These are phyloP conservation scores for Rhododendron ovatum DNA, from an alignment of 148 eudicot species.

Conservation along the genomic window DNA sequence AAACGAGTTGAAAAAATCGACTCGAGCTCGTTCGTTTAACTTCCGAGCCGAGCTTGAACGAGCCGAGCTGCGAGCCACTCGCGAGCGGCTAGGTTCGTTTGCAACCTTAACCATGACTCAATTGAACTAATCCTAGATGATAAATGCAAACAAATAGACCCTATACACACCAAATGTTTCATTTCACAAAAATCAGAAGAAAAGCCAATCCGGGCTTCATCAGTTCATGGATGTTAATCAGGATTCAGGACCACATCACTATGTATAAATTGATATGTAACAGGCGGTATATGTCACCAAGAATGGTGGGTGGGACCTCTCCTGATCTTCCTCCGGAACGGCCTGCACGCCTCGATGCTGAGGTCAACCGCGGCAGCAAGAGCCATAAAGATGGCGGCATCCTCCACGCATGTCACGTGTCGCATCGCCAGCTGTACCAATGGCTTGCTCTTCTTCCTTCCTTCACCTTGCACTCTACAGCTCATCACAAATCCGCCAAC, in stretches of 20 bases:
- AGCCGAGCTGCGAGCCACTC: no score
- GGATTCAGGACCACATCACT: not conserved
- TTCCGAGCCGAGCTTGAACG: no score
- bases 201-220: not conserved
- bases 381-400: slow-evolving; percentile 63
- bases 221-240: not conserved
- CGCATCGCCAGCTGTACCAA: slow-evolving; percentile 55
- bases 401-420: slow-evolving; percentile 56
- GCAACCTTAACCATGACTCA: not conserved
- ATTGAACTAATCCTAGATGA: not conserved
- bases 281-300: slow-evolving; percentile 27
- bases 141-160: not conserved
- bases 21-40: no score
- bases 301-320: slow-evolving; percentile 34
- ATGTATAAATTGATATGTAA: not conserved
- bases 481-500: slow-evolving; percentile 57
- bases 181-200: not conserved
- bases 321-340: slow-evolving; percentile 39
- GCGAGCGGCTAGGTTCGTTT: no score
- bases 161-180: not conserved
- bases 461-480: slow-evolving; percentile 55
- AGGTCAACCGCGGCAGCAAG: slow-evolving; percentile 60
- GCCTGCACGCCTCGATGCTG: slow-evolving; percentile 54
- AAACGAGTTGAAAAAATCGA: no score
- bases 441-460: slow-evolving; percentile 46